Percentiles rank a stretch among this genome's conserved stretches.
Conservation (phyloP, 306 rosid genomes). For the Ziziphus jujuba region DNA sequence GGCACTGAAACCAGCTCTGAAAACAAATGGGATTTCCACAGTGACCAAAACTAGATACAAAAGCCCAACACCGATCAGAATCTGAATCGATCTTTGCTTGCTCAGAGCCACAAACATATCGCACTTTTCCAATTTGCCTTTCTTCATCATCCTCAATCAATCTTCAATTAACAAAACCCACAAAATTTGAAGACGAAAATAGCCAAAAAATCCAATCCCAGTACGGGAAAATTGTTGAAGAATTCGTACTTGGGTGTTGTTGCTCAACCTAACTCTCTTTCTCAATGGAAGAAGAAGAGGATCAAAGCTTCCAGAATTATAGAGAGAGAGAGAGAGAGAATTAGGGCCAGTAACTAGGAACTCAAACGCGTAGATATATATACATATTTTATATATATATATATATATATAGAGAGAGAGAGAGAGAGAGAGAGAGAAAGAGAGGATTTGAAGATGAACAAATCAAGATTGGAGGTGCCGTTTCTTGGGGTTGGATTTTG, state of each 20-base stretch:
- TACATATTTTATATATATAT: no score
- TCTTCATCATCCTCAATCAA: conserved; percentile 59
- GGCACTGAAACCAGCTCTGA: conserved; percentile 43
- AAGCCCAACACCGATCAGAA: conserved; percentile 48
- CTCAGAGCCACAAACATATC: conserved; percentile 44
- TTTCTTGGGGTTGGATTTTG: neutral
- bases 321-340: conserved; percentile 21
- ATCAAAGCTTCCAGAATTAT: neutral
- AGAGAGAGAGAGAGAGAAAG: neutral
- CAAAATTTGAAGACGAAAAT: neutral
- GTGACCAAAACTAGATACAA: conserved; percentile 57
- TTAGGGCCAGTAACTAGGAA: conserved; percentile 20
- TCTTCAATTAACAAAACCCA: neutral
- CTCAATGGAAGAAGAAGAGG: conserved; percentile 4
- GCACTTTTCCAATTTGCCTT: conserved; percentile 45
- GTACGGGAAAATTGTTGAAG: no score
- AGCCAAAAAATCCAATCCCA: neutral
- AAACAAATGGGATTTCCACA: conserved; percentile 74
- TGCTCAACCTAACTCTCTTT: neutral
- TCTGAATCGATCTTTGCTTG: conserved; percentile 72
- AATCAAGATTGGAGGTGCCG: no score
- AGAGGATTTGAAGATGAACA: neutral
- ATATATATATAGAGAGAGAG: no score
- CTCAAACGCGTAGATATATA: conserved; percentile 13
- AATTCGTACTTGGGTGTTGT: conserved; percentile 12